Evolutionary conservation across 495 filamentous ascomycete species (phyloP).

Genomic region (Aspergillus campestris): DNA sequence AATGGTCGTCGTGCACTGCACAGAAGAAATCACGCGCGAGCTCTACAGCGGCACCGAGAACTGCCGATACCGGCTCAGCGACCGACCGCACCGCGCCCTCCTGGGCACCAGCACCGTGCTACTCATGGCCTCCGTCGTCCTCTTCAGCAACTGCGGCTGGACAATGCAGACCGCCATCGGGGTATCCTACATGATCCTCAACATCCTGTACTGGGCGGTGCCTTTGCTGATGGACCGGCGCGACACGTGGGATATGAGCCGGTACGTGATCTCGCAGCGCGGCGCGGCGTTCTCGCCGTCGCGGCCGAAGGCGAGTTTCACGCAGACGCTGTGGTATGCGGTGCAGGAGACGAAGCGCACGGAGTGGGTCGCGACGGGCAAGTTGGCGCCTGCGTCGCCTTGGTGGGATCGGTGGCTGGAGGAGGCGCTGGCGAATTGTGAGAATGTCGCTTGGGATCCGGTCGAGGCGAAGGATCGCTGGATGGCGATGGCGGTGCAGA

Average conservation of each 20-base stretch:
- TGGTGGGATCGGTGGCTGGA: conserved; percentile 46
- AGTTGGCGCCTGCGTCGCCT: conserved; percentile 38
- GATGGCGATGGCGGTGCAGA: conserved; percentile 25
- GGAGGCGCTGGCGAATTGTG: conserved; percentile 33
- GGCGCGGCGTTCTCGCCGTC: not conserved
- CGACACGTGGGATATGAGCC: conserved; percentile 11
- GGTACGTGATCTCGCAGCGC: conserved; percentile 12
- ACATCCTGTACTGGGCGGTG: conserved; percentile 48
- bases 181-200: conserved; percentile 50
- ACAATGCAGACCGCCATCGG: conserved; percentile 50
- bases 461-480: conserved; percentile 40
- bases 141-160: conserved; percentile 55
- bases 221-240: conserved; percentile 3
- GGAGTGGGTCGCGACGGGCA: conserved; percentile 39
- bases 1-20: conserved; percentile 52
- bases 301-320: conserved; percentile 28
- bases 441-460: conserved; percentile 31
- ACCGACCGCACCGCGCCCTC: conserved; percentile 33
- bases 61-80: conserved; percentile 40
- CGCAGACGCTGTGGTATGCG: conserved; percentile 48
- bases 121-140: conserved; percentile 51
- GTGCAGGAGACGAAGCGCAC: conserved; percentile 42
- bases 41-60: conserved; percentile 53
- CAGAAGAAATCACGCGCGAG: conserved; percentile 55
- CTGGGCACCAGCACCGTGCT: conserved; percentile 50